phyloP scores from a whole-genome alignment of 202 grass and related monocot genomes.

The Carex sylvatica region DNA sequence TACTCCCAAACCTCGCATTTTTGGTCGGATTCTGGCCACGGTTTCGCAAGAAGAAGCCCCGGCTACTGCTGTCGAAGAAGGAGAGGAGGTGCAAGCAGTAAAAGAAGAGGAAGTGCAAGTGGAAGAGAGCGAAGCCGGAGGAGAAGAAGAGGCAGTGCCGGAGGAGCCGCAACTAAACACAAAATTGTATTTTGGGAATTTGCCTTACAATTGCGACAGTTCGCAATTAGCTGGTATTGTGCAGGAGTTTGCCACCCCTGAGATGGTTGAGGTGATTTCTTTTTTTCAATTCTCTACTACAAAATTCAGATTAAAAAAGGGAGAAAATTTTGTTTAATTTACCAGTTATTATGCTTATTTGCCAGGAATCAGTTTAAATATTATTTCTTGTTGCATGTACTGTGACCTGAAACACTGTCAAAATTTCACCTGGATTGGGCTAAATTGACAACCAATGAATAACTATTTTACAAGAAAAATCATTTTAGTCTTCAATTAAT shows the following conservation, averaged over 20 bases:
- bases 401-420: neutral
- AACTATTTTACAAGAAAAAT: neutral
- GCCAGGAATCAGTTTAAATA: neutral
- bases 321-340: neutral
- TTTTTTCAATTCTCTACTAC: neutral
- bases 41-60: slow-evolving; percentile 55
- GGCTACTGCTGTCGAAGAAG: slow-evolving; percentile 32
- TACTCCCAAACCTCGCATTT: slow-evolving; percentile 27
- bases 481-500: neutral
- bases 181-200: slow-evolving; percentile 89
- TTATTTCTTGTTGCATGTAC: neutral
- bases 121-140: neutral
- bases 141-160: neutral
- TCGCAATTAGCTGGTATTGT: slow-evolving; percentile 78
- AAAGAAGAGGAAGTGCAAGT: slow-evolving; percentile 1
- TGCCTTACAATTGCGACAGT: slow-evolving; percentile 95
- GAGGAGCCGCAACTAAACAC: slow-evolving; percentile 31
- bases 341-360: neutral
- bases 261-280: slow-evolving; percentile 77
- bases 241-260: slow-evolving; percentile 71
- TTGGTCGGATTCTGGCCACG: slow-evolving; percentile 25
- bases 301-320: neutral
- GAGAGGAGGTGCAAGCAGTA: neutral
- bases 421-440: neutral
- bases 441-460: neutral